These are phyloP conservation scores for Neoboletus magnificus DNA, from an alignment of 768 basidiomycete genomes.

Conservation along the genomic window DNA sequence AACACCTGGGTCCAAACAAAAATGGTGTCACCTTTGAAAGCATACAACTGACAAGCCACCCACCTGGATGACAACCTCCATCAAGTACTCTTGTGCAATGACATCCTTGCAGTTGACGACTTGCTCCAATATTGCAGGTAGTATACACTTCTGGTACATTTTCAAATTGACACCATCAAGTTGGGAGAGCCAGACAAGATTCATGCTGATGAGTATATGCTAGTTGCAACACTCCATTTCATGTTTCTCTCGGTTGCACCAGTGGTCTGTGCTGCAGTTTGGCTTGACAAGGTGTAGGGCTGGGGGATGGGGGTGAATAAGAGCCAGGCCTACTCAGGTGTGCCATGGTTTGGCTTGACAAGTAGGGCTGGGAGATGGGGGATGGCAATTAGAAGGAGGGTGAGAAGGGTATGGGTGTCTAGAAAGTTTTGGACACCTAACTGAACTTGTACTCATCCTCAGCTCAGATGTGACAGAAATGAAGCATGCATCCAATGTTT, in stretches of 20 bases:
- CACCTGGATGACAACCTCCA: slow-evolving; percentile 99
- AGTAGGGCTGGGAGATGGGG: no score
- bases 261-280: no score
- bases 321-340: no score
- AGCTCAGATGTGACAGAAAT: slow-evolving; percentile 42
- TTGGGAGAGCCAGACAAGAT: slow-evolving; percentile 92
- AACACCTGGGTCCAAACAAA: slow-evolving; percentile 62
- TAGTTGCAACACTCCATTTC: slow-evolving; percentile 94
- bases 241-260: slow-evolving; percentile 93
- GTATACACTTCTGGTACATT: slow-evolving; percentile 81
- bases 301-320: no score
- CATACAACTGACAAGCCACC: slow-evolving; percentile 10
- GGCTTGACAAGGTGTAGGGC: no score
- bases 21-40: no score
- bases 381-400: slow-evolving; percentile 50
- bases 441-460: slow-evolving; percentile 45
- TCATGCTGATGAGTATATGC: slow-evolving; percentile 95
- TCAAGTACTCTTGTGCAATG: slow-evolving; percentile 97
- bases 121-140: slow-evolving; percentile 93
- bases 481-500: slow-evolving; percentile 51
- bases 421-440: slow-evolving; percentile 76
- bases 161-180: slow-evolving; percentile 95
- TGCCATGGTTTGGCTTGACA: no score
- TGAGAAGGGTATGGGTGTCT: slow-evolving; percentile 79
- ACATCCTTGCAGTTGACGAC: slow-evolving; percentile 98